phyloP scores from a whole-genome alignment of 1,284 basidiomycete species.

The Leucoagaricus sp. region DNA sequence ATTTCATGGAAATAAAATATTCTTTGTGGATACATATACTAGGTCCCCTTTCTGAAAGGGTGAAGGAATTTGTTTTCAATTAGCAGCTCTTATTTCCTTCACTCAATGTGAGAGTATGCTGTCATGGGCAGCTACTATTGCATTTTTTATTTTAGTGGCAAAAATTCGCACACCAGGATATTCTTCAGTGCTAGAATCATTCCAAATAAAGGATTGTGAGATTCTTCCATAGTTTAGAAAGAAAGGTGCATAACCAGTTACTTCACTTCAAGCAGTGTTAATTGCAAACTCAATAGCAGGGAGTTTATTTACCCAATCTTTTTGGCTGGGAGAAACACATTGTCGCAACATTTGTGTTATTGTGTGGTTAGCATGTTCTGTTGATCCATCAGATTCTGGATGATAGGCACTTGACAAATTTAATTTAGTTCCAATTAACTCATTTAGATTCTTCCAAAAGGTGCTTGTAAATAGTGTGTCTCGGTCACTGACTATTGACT shows the following conservation, averaged over 20 bases:
- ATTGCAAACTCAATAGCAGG: constrained; percentile 23
- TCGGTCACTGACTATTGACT: constrained; percentile 40
- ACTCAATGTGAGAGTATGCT: constrained; percentile 30
- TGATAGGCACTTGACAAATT: constrained; percentile 43
- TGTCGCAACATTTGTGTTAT: constrained; percentile 20
- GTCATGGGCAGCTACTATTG: constrained; percentile 33
- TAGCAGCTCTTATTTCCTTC: constrained; percentile 18
- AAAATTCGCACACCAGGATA: constrained; percentile 30
- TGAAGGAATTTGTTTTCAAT: neutral
- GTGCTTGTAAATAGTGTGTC: constrained; percentile 42
- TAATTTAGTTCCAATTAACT: constrained; percentile 35
- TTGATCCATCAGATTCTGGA: constrained; percentile 42
- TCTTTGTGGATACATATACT: constrained; percentile 12
- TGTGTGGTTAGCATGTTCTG: constrained; percentile 39
- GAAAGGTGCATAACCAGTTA: constrained; percentile 33
- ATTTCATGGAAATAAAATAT: constrained; percentile 13
- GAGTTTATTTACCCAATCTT: constrained; percentile 19
- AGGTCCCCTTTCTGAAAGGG: constrained; percentile 15
- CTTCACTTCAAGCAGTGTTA: constrained; percentile 24
- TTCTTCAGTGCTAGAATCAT: constrained; percentile 16
- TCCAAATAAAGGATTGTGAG: constrained; percentile 31
- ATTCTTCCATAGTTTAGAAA: constrained; percentile 30
- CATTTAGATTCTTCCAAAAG: constrained; percentile 42
- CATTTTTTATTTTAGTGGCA: constrained; percentile 24
- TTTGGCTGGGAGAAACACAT: constrained; percentile 18